These are phyloP conservation scores for Gossypium mustelinum DNA, from an alignment of 345 rosid genomes.

Conservation along the genomic window DNA sequence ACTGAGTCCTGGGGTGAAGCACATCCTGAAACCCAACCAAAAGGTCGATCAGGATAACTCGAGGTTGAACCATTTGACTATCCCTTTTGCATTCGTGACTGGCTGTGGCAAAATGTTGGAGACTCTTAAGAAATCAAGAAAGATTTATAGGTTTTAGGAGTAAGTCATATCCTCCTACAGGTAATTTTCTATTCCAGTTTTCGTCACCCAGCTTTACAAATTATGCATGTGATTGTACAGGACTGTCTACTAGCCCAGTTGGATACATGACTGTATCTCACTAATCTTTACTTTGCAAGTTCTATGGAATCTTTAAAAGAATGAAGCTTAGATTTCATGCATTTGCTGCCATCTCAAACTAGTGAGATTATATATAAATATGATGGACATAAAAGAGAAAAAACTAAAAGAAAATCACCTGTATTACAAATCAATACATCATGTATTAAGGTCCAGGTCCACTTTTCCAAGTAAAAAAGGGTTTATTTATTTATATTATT, in stretches of 20 bases:
- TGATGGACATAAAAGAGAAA: neutral
- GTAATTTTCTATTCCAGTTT: neutral
- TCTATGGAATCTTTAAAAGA: neutral
- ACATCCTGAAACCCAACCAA: slow-evolving; percentile 35
- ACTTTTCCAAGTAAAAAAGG: neutral
- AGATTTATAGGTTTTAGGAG: slow-evolving; percentile 34
- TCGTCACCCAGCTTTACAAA: neutral
- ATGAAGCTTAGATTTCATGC: neutral
- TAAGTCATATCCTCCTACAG: neutral
- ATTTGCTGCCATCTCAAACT: slow-evolving; percentile 1
- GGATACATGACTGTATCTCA: neutral
- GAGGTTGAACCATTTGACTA: slow-evolving; percentile 31
- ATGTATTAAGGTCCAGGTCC: neutral
- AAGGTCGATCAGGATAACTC: slow-evolving; percentile 26
- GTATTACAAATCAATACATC: neutral
- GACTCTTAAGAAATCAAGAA: slow-evolving; percentile 31
- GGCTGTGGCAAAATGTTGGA: slow-evolving; percentile 20
- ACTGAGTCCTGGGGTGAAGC: slow-evolving; percentile 42
- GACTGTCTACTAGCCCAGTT: neutral
- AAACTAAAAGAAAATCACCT: neutral
- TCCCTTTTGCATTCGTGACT: slow-evolving; percentile 24
- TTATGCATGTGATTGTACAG: neutral
- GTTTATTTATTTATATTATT: no score
- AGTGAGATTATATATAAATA: neutral
- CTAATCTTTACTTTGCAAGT: neutral